Percentiles rank a stretch among this genome's conserved stretches.
These are phyloP conservation scores for Emergomyces orientalis DNA, from an alignment of 2,329 filamentous ascomycete genomes.

Conservation along the genomic window DNA sequence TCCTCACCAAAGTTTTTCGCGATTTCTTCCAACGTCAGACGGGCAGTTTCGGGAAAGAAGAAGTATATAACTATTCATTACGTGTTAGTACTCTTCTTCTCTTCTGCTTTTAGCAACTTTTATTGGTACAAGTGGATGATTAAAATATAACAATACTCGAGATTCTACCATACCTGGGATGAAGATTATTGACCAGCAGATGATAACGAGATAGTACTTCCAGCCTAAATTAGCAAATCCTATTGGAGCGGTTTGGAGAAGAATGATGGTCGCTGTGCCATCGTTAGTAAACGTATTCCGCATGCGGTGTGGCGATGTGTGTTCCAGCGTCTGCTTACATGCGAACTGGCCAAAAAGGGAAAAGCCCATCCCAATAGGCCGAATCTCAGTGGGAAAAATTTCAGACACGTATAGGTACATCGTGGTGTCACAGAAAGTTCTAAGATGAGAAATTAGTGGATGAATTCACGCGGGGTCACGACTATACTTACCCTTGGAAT, in stretches of 20 bases:
- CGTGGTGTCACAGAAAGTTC: constrained; percentile 39
- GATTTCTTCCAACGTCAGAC: constrained; percentile 40
- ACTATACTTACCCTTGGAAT: constrained; percentile 36
- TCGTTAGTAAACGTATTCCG: constrained; percentile 11
- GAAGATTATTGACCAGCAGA: constrained; percentile 37
- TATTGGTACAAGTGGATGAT: background rate
- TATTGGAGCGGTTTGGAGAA: constrained; percentile 40
- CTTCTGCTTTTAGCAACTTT: background rate
- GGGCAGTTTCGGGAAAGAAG: constrained; percentile 37
- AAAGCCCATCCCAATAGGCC: constrained; percentile 45
- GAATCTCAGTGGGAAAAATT: constrained; percentile 43
- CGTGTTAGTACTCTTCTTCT: background rate
- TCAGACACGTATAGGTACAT: constrained; percentile 41
- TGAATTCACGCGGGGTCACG: background rate
- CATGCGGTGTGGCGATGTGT: background rate
- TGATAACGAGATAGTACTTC: constrained; percentile 45
- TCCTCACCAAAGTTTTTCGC: constrained; percentile 43
- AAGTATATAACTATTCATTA: constrained; percentile 33
- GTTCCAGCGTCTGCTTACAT: constrained; percentile 17
- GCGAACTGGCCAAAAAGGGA: constrained; percentile 44
- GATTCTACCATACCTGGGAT: constrained; percentile 26
- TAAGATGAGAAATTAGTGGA: constrained; percentile 17
- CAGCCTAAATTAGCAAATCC: constrained; percentile 39
- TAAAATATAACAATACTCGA: background rate
- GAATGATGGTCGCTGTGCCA: constrained; percentile 37